Evolutionary conservation across 495 filamentous ascomycete genomes (phyloP), one percentile per base, ranked within the genome.

Genomic region (Penicillium maclennaniae): DNA sequence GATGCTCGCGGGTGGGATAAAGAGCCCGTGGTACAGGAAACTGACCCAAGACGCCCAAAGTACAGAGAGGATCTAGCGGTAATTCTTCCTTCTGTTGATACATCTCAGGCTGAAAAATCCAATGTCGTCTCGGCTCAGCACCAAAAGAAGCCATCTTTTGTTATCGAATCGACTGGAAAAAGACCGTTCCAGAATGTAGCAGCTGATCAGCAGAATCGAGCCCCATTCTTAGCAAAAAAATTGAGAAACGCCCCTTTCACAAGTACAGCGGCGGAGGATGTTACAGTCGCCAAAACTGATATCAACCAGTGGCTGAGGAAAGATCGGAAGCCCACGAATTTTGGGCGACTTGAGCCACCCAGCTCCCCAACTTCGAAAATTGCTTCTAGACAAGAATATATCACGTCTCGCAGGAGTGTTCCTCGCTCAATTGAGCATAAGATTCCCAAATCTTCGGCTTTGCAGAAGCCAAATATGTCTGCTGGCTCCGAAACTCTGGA

Each of bases 221-320:
- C 31, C 10, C 19, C 47, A n/a, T 50, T 39, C 7, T 43, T 49
- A 37, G 41, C 49, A 3, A 47, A 43, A 16, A 56, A 37, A 40
- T 17, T 16, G 8, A 59, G 31, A 47, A 38, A 60, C 12, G 14
- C 16, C 8, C 34, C 44, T 1, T 45, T 45, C 31, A 34, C 15
- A 12, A 34, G 28, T 34, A 19, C 15, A 21, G 10, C 25, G 16
- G 42, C 34, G 0, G 43, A 45, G 8, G 42, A 55, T 21, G 46
- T 34, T 9, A 51, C 57, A 6, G 51, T 53, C 6, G 56, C 39
- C 25, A 37, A 28, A 0, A 16, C 28, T 8, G 54, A 42, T 6
- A 45, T 58, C 19, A 43, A 50, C 14, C 56, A 68, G 27, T 77
- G 74, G 74, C 50, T 77, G 50, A 73, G 61, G 53, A 75, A 70